A percentile compares a stretch with the other conserved stretches of the same genome.
Conservation (phyloP, 164 flowering plant genomes). For the Nelumbo lutea region DNA sequence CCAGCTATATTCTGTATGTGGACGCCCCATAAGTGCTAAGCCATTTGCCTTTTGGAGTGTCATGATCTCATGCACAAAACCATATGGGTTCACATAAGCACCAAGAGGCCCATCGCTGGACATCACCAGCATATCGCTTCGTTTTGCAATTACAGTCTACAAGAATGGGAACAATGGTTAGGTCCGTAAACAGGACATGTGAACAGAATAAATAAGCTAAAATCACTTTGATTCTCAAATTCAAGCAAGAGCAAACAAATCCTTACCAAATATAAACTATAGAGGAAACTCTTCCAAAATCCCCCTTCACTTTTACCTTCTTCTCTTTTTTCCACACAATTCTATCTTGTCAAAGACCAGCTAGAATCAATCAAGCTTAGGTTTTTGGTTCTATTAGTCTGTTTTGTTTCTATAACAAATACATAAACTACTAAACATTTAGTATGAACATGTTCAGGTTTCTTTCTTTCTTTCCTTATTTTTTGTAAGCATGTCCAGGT, state of each 20-base stretch:
- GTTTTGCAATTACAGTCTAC: conserved; percentile 72
- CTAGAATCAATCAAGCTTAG: too few species aligned
- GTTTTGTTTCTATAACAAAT: too few species aligned
- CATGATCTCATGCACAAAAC: conserved; percentile 79
- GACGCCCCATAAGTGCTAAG: conserved; percentile 51
- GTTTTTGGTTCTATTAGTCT: too few species aligned
- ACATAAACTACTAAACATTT: too few species aligned
- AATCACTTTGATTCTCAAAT: neutral
- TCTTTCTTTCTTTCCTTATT: too few species aligned
- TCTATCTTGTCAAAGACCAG: too few species aligned
- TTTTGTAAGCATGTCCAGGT: too few species aligned
- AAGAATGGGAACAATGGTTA: neutral
- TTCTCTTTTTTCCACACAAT: neutral
- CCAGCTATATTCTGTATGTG: conserved; percentile 74
- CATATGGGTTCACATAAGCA: conserved; percentile 75
- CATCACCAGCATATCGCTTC: conserved; percentile 91
- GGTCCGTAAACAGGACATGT: neutral
- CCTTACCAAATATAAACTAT: neutral
- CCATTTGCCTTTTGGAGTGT: conserved; percentile 66
- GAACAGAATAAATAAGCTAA: neutral
- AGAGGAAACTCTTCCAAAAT: neutral
- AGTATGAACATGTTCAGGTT: too few species aligned
- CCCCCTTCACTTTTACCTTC: neutral
- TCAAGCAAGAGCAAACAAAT: neutral
- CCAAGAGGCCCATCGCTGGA: conserved; percentile 91